phyloP scores from a whole-genome alignment of 305 asterid species.

The Andrographis paniculata region DNA sequence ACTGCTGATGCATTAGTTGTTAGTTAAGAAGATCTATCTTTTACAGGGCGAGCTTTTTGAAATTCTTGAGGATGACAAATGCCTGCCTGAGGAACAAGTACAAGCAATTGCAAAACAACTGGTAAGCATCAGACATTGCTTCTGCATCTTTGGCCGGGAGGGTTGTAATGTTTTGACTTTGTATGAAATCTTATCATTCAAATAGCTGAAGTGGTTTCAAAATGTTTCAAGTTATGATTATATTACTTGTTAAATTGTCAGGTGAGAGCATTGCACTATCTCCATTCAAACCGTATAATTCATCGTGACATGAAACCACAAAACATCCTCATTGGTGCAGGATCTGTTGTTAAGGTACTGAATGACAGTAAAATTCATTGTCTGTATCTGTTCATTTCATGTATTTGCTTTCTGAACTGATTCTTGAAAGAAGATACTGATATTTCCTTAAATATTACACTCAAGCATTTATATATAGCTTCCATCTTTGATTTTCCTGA shows the following conservation, averaged over 20 bases:
- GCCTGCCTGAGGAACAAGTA: constrained; percentile 98
- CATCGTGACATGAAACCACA: constrained; percentile 99
- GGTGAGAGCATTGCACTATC: constrained; percentile 93
- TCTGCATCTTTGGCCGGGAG: constrained; percentile 10
- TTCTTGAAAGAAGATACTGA: constrained; percentile 3
- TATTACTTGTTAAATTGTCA: constrained; percentile 18
- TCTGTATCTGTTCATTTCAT: constrained; percentile 10
- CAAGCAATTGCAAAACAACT: constrained; percentile 97
- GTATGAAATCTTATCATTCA: constrained; percentile 3
- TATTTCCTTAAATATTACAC: neutral
- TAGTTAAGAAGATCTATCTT: constrained; percentile 21
- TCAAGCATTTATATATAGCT: constrained; percentile 6
- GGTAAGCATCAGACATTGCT: constrained; percentile 33
- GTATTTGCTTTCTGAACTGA: constrained; percentile 6
- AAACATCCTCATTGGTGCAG: constrained; percentile 93
- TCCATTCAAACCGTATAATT: constrained; percentile 95
- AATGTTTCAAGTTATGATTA: constrained; percentile 5
- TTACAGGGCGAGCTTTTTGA: constrained; percentile 95
- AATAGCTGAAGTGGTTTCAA: constrained; percentile 8
- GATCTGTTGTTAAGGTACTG: constrained; percentile 80
- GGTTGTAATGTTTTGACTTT: constrained; percentile 1
- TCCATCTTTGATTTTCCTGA: neutral
- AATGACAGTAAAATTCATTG: constrained; percentile 5
- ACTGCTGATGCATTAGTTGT: too few species aligned
- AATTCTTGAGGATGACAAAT: constrained; percentile 96